Conservation (phyloP, 352 stramenopile species). For the Phytophthora sansomeana region DNA sequence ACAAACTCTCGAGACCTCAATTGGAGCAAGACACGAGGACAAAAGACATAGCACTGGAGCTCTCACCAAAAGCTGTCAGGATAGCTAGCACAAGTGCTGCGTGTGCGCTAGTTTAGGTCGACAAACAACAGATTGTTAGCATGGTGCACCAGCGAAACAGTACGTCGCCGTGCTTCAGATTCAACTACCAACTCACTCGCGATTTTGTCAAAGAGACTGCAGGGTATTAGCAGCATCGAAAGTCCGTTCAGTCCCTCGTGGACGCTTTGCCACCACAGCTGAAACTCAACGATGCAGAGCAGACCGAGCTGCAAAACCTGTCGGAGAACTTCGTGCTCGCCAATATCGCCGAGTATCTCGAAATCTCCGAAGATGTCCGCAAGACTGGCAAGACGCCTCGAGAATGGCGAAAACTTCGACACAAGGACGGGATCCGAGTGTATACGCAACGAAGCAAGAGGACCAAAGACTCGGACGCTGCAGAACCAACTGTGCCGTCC, state of each 20-base stretch:
- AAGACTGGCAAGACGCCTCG: slow-evolving; percentile 30
- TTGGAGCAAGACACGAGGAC: too few species aligned
- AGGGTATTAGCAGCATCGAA: slow-evolving; percentile 5
- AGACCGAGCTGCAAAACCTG: slow-evolving; percentile 38
- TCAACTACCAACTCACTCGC: slow-evolving; percentile 15
- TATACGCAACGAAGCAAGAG: slow-evolving; percentile 33
- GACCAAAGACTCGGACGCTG: not conserved
- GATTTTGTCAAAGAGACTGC: slow-evolving; percentile 12
- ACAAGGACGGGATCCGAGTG: slow-evolving; percentile 36
- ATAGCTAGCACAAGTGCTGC: too few species aligned
- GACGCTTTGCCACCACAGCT: slow-evolving; percentile 37
- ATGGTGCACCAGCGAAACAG: too few species aligned
- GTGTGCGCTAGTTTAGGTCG: too few species aligned
- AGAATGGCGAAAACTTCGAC: slow-evolving; percentile 44
- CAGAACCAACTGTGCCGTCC: slow-evolving; percentile 17
- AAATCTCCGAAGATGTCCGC: slow-evolving; percentile 38
- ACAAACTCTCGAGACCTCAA: too few species aligned
- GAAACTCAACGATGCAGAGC: slow-evolving; percentile 31
- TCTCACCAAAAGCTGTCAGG: too few species aligned
- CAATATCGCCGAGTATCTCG: slow-evolving; percentile 51
- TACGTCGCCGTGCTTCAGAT: too few species aligned
- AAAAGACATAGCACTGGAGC: too few species aligned
- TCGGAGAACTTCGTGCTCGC: slow-evolving; percentile 32
- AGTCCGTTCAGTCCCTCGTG: slow-evolving; percentile 23
- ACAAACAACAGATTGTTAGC: too few species aligned